Evolutionary conservation across 148 eudicot species (phyloP).

Genomic region (Camellia japonica): DNA sequence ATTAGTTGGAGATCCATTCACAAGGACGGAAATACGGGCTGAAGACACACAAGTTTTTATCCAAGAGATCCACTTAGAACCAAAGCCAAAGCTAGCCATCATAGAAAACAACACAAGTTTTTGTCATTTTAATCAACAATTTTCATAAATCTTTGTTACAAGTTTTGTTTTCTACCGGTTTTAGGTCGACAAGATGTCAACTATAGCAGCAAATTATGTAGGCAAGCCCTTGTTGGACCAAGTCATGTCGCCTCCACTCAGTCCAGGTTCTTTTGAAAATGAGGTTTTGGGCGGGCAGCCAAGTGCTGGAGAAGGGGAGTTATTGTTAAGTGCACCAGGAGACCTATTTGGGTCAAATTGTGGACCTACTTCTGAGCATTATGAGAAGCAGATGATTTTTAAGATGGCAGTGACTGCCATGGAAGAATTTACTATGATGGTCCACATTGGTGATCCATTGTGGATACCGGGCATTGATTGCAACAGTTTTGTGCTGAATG

Average conservation of each 20-base stretch:
- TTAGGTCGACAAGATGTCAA: conserved; percentile 25
- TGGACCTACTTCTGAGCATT: conserved; percentile 25
- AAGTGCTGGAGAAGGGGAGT: conserved; percentile 14
- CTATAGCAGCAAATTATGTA: conserved; percentile 26
- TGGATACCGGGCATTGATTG: conserved; percentile 30
- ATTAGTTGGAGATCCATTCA: too few species aligned
- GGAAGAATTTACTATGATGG: conserved; percentile 40
- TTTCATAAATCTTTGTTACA: neutral
- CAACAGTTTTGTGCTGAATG: conserved; percentile 17
- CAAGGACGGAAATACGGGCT: too few species aligned
- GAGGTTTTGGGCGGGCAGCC: conserved; percentile 3
- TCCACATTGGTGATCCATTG: conserved; percentile 35
- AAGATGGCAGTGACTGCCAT: conserved; percentile 27
- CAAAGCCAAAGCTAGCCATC: too few species aligned
- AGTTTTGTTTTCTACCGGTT: neutral
- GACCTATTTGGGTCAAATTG: conserved; percentile 28
- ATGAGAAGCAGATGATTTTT: conserved; percentile 15
- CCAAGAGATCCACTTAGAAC: too few species aligned
- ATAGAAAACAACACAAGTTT: too few species aligned
- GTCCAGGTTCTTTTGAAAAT: conserved; percentile 14
- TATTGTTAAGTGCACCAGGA: conserved; percentile 12
- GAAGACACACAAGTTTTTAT: too few species aligned
- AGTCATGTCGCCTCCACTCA: conserved; percentile 7
- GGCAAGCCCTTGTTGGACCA: conserved; percentile 11
- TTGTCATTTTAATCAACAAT: neutral